Conservation (phyloP, 2,329 filamentous ascomycete species). For the Phoma sp. region DNA sequence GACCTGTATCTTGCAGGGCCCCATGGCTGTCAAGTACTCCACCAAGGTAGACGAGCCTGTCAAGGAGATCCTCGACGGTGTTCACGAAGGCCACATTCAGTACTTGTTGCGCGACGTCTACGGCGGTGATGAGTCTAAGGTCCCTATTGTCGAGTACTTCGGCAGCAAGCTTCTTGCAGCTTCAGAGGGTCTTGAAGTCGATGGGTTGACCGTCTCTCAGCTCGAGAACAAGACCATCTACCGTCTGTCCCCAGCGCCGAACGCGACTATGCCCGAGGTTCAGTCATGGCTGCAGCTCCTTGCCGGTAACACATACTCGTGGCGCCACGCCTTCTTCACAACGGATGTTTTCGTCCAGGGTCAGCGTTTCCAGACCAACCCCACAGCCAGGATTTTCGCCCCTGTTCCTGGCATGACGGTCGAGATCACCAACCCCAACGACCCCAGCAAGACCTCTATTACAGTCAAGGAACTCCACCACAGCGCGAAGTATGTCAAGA, state of each 20-base stretch:
- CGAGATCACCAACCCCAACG: conserved; percentile 81
- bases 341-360: conserved; percentile 94
- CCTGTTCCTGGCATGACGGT: conserved; percentile 86
- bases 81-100: conserved; percentile 87
- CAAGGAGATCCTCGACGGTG: conserved; percentile 89
- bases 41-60: conserved; percentile 90
- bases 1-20: conserved; percentile 95
- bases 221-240: conserved; percentile 82
- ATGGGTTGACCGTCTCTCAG: conserved; percentile 83
- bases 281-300: conserved; percentile 89
- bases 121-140: conserved; percentile 70
- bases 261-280: conserved; percentile 74
- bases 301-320: conserved; percentile 83
- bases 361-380: conserved; percentile 96
- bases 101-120: conserved; percentile 82
- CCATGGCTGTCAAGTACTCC: conserved; percentile 89
- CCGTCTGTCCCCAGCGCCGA: conserved; percentile 77
- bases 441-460: conserved; percentile 83
- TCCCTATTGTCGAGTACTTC: conserved; percentile 93
- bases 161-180: conserved; percentile 81
- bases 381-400: conserved; percentile 87
- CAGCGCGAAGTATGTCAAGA: conserved; percentile 84
- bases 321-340: conserved; percentile 93
- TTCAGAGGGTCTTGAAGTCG: conserved; percentile 71
- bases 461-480: conserved; percentile 85